Conservation (phyloP, 768 basidiomycete genomes). For the Leucocoprinus leucothites region DNA sequence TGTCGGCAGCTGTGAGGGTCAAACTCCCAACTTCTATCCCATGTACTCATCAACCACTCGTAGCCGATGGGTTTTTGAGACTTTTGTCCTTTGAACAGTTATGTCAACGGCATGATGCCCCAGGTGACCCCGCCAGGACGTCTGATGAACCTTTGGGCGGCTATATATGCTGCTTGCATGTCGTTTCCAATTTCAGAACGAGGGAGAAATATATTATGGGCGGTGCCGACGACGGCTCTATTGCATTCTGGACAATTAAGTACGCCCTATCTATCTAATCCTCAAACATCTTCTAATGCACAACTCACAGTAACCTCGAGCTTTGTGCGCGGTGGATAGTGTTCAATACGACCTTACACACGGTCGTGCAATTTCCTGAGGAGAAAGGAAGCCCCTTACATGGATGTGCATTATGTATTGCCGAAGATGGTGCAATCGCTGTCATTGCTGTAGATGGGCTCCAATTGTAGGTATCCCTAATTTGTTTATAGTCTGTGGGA, state of each 20-base stretch:
- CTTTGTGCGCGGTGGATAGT: slow-evolving; percentile 70
- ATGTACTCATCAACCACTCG: slow-evolving; percentile 2
- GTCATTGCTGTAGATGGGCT: slow-evolving; percentile 73
- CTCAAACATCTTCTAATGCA: neutral
- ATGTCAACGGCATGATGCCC: slow-evolving; percentile 22
- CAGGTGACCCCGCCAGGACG: slow-evolving; percentile 26
- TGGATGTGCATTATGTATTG: slow-evolving; percentile 69
- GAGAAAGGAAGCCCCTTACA: slow-evolving; percentile 53
- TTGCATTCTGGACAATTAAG: slow-evolving; percentile 71
- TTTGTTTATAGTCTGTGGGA: neutral
- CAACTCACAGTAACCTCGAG: slow-evolving; percentile 49
- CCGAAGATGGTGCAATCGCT: slow-evolving; percentile 79
- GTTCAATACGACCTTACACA: slow-evolving; percentile 62
- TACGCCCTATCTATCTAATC: slow-evolving; percentile 31
- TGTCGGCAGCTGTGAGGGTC: slow-evolving; percentile 57
- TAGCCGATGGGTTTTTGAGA: slow-evolving; percentile 54
- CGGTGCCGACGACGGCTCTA: slow-evolving; percentile 75
- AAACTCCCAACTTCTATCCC: neutral
- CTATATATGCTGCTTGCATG: slow-evolving; percentile 46
- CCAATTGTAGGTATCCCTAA: slow-evolving; percentile 59
- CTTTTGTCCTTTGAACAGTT: slow-evolving; percentile 43
- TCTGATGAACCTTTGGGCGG: slow-evolving; percentile 50
- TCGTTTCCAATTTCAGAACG: slow-evolving; percentile 55
- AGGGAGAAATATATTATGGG: slow-evolving; percentile 65
- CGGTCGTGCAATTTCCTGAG: slow-evolving; percentile 54